Evolutionary conservation across 2,329 filamentous ascomycete species (phyloP).

Genomic region (Pezizomycotina sp.): DNA sequence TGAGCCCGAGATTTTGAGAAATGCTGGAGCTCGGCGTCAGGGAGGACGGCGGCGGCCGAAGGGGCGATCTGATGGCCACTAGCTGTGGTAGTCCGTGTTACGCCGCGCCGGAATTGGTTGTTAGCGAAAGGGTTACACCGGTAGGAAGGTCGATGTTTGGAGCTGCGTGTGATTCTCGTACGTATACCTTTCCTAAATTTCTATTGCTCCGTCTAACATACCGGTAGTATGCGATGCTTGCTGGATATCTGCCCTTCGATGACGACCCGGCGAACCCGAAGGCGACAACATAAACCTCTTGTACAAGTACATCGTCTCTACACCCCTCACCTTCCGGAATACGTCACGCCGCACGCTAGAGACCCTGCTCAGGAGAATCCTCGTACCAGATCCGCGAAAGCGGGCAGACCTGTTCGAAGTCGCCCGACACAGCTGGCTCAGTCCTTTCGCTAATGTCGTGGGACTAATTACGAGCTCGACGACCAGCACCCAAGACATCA

Average conservation of each 20-base stretch:
- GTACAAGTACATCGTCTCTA: conserved; percentile 98
- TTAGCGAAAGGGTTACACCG: conserved; percentile 91
- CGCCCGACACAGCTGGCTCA: conserved; percentile 92
- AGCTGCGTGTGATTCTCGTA: conserved; percentile 95
- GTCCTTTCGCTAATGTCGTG: conserved; percentile 90
- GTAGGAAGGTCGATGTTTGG: conserved; percentile 96
- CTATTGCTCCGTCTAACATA: conserved; percentile 7
- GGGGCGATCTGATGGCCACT: conserved; percentile 95
- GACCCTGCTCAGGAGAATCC: conserved; percentile 76
- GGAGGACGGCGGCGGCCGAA: conserved; percentile 42
- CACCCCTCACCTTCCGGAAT: conserved; percentile 87
- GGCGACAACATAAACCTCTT: conserved; percentile 97
- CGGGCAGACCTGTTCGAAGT: conserved; percentile 94
- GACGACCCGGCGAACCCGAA: conserved; percentile 97
- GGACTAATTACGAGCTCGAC: conserved; percentile 94
- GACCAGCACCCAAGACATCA: conserved; percentile 69
- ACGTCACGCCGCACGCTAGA: conserved; percentile 92
- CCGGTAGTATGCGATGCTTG: conserved; percentile 86
- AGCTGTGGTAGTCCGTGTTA: conserved; percentile 98
- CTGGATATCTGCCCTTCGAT: conserved; percentile 92
- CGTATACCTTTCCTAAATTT: conserved; percentile 29
- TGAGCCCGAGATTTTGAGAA: conserved; percentile 79
- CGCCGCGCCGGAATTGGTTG: conserved; percentile 87
- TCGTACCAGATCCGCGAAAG: conserved; percentile 88
- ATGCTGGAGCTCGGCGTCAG: conserved; percentile 61